Percentiles rank a stretch among this genome's conserved stretches.
Evolutionary conservation across 78 protist genomes (phyloP).

Genomic region (Dictyostelium intermedium): DNA sequence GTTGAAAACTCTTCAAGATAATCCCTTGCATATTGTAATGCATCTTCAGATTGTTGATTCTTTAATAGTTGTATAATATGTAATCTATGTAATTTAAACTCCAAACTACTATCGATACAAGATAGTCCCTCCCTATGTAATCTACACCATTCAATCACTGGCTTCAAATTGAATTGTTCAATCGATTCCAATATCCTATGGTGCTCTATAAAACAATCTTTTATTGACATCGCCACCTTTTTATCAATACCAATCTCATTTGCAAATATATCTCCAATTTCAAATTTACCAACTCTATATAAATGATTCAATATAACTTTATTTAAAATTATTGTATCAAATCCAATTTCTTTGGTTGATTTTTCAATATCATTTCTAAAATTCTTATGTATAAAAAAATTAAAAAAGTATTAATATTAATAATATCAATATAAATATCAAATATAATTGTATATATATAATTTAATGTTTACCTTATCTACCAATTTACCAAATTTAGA

Average conservation of each 20-base stretch:
- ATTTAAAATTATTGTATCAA: conserved; percentile 39
- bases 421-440: no score
- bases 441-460: no score
- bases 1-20: conserved; percentile 27
- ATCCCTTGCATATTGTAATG: conserved; percentile 52
- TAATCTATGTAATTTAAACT: conserved; percentile 74
- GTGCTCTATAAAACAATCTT: conserved; percentile 24
- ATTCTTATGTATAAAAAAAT: background rate
- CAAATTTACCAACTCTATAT: conserved; percentile 80
- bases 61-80: conserved; percentile 37
- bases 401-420: no score
- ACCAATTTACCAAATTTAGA: conserved; percentile 81
- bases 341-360: conserved; percentile 58
- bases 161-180: conserved; percentile 16
- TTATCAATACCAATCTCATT: background rate
- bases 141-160: conserved; percentile 68
- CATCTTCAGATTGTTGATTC: background rate
- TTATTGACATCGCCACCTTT: background rate
- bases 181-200: conserved; percentile 37
- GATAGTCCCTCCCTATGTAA: background rate
- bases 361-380: conserved; percentile 53
- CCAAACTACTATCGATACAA: conserved; percentile 51
- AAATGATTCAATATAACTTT: conserved; percentile 77
- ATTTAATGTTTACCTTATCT: conserved; percentile 59
- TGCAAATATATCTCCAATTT: conserved; percentile 52